phyloP scores from a whole-genome alignment of 208 protist genomes.

The Naegleria lovaniensis region DNA sequence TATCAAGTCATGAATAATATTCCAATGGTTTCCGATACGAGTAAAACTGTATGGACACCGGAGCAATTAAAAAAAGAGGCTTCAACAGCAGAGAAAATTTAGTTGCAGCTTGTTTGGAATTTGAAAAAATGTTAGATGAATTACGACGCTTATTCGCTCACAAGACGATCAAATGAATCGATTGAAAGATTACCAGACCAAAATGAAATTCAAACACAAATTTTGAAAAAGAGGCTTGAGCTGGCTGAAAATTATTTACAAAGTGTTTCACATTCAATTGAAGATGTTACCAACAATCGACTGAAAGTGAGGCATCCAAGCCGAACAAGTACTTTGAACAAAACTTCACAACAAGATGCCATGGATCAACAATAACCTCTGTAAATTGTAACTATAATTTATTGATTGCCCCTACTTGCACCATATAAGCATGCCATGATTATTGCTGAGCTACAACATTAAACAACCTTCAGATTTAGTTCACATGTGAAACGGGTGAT shows the following conservation, averaged over 20 bases:
- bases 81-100: not conserved
- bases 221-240: not conserved
- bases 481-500: too few relatives aligned
- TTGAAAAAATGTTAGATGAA: conserved; percentile 15
- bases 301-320: not conserved
- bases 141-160: not conserved
- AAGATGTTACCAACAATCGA: not conserved
- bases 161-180: not conserved
- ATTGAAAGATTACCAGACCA: not conserved
- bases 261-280: not conserved
- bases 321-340: not conserved
- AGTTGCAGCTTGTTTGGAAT: not conserved
- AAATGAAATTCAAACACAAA: not conserved
- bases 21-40: not conserved
- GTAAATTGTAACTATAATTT: too few relatives aligned
- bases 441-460: too few relatives aligned
- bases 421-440: too few relatives aligned
- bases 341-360: too few relatives aligned
- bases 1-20: not conserved
- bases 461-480: too few relatives aligned
- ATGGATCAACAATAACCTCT: too few relatives aligned
- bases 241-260: not conserved
- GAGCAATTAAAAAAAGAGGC: not conserved
- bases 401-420: too few relatives aligned
- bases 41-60: not conserved